Percentiles rank a stretch among this genome's conserved stretches.
These are phyloP conservation scores for Pyracantha coccinea DNA, from an alignment of 331 rosid genomes.

Conservation along the genomic window DNA sequence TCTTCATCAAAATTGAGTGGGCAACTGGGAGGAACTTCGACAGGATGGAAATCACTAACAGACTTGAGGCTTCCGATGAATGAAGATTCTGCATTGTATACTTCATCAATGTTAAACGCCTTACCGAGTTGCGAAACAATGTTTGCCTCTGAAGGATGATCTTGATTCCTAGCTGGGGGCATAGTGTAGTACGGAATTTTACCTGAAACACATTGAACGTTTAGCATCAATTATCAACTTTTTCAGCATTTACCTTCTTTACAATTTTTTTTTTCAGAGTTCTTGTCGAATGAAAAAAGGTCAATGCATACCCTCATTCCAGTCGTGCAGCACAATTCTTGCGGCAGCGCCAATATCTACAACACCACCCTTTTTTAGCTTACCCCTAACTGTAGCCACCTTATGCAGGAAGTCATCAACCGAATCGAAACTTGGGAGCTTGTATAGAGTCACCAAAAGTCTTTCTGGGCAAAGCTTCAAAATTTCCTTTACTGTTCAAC, in stretches of 20 bases:
- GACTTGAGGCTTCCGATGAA: constrained; percentile 87
- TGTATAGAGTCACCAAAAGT: constrained; percentile 60
- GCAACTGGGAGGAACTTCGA: constrained; percentile 72
- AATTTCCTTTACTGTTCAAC: constrained; percentile 81
- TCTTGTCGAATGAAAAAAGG: background rate
- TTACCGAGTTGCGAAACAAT: constrained; percentile 64
- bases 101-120: constrained; percentile 70
- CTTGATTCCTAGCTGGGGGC: constrained; percentile 79
- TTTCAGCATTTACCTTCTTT: background rate
- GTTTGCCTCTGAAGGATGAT: constrained; percentile 56
- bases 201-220: constrained; percentile 40
- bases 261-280: background rate
- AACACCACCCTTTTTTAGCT: constrained; percentile 82
- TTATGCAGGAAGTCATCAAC: constrained; percentile 80
- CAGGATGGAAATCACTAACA: constrained; percentile 60
- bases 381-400: constrained; percentile 86
- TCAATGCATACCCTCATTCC: constrained; percentile 69
- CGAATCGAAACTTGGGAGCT: constrained; percentile 66
- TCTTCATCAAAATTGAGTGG: constrained; percentile 54
- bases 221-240: background rate
- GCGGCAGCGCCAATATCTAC: constrained; percentile 78
- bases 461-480: constrained; percentile 71
- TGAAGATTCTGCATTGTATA: constrained; percentile 71
- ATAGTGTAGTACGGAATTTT: constrained; percentile 83
- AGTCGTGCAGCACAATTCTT: constrained; percentile 83